A percentile compares a stretch with the other conserved stretches of the same genome.
Evolutionary conservation across 129 eudicot genomes (phyloP).

Genomic region (Chrysanthemum makinoi): DNA sequence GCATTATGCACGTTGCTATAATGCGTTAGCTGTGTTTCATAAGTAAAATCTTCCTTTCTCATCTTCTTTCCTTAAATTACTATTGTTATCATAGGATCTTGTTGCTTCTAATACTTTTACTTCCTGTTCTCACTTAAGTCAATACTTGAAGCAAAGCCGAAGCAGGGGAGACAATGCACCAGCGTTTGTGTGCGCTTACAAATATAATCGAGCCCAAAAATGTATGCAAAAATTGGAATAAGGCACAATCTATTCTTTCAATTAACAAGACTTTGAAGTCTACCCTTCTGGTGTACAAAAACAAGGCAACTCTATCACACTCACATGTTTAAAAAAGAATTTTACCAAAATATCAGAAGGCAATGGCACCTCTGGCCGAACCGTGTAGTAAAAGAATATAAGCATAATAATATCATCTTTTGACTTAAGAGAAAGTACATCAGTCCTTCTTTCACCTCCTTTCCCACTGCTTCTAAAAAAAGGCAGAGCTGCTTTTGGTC

Average conservation of each 20-base stretch:
- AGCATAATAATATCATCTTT: constrained; percentile 22
- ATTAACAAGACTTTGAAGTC: neutral
- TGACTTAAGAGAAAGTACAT: no score
- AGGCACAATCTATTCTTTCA: neutral
- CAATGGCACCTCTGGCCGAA: constrained; percentile 22
- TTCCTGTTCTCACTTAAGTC: no score
- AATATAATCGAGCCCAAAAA: no score
- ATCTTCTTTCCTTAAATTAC: no score
- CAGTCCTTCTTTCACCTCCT: constrained; percentile 15
- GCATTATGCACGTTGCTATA: no score
- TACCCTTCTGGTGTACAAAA: constrained; percentile 10
- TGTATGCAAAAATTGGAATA: neutral
- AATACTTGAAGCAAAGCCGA: no score
- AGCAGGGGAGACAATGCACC: no score
- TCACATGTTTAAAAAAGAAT: constrained; percentile 9
- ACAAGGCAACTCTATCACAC: constrained; percentile 13
- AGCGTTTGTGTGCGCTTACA: no score
- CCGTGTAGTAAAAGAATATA: constrained; percentile 32
- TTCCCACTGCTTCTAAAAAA: constrained; percentile 22
- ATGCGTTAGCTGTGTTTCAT: no score
- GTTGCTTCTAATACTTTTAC: no score
- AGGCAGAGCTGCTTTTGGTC: constrained; percentile 29
- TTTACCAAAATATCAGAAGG: constrained; percentile 26
- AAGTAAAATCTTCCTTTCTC: no score
- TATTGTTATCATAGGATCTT: no score